Evolutionary conservation across 352 stramenopile species (phyloP).

Genomic region (Lagenidium giganteum): DNA sequence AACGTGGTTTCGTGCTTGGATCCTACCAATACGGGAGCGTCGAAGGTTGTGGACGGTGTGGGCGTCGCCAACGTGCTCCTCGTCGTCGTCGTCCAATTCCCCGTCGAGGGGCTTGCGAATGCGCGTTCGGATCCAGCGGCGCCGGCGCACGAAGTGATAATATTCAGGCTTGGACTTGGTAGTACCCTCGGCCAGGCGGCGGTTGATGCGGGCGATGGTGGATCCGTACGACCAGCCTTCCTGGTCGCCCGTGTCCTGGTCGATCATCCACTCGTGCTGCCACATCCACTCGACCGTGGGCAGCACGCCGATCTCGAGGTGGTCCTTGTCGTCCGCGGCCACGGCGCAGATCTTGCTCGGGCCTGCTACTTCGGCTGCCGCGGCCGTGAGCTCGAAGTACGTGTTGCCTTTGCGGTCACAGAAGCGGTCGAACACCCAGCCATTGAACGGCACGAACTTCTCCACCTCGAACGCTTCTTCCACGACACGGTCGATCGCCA

Average conservation of each 20-base stretch:
- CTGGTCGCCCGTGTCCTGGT: slow-evolving; percentile 73
- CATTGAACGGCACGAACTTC: slow-evolving; percentile 74
- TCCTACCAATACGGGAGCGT: no score
- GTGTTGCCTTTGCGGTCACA: slow-evolving; percentile 76
- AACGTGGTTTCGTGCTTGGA: no score
- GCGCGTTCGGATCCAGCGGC: slow-evolving; percentile 77
- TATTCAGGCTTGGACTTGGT: slow-evolving; percentile 70
- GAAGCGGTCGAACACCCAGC: slow-evolving; percentile 75
- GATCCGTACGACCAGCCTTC: slow-evolving; percentile 85
- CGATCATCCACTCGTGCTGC: slow-evolving; percentile 70
- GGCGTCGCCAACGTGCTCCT: background rate
- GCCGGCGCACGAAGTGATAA: slow-evolving; percentile 72
- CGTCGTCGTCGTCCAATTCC: background rate
- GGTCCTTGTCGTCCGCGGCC: slow-evolving; percentile 14
- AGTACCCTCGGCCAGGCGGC: slow-evolving; percentile 66
- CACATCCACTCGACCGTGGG: slow-evolving; percentile 75
- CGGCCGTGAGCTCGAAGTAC: slow-evolving; percentile 47
- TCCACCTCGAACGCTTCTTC: slow-evolving; percentile 87
- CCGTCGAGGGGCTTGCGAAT: slow-evolving; percentile 35
- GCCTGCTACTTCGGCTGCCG: slow-evolving; percentile 26
- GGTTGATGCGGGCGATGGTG: slow-evolving; percentile 80
- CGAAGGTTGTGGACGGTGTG: background rate
- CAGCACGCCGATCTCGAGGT: slow-evolving; percentile 59
- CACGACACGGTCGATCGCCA: slow-evolving; percentile 71
- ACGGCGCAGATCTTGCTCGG: slow-evolving; percentile 52